Base-by-base conservation (phyloP, 768 basidiomycete genomes). In the Rhodotorula sphaerocarpa region DNA sequence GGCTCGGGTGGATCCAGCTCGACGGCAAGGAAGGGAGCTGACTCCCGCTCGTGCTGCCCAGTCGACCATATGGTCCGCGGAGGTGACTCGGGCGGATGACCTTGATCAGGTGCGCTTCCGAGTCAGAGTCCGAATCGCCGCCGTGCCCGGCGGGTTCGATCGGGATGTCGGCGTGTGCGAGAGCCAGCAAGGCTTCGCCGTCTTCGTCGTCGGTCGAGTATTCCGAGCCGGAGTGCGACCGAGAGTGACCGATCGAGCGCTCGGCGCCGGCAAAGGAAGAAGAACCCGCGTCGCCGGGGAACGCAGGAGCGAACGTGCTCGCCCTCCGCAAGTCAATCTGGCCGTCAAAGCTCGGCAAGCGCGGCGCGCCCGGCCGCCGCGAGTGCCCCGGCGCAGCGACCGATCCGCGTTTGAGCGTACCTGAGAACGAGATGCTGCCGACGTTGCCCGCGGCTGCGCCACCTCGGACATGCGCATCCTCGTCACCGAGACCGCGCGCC, bases 1-100 rank as follows among this genome's bases (percentile, higher is more conserved):
- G 44, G 84, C 82, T 44, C 77, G n/a, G 7, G 5, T 31, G 75
- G 72, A 50, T 68, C 73, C 20, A 74, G 71, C 46, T 75, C 64
- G 63, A 87, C 27, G 63, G 63, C 18, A 65, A 50, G 30, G 48
- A 51, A 5, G 63, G 63, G 15, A 66, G 48, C n/a, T 43, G 59
- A 14, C 42, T 55, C 10, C 59, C 47, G 34, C 61, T 67, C 34
- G 28, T 44, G 46, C 61, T 59, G 27, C 58, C 63, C 20, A 65
- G 54, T 4, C 34, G 20, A 20, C 63, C 63, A 44, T 65, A 65
- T 18, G 63, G 58, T 34, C 5, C 31, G 18, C 6, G 30, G 39
- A 42, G 2, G 14, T 4, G 4, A 31, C 50, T 34, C 25, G 64
- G 59, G 44, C 57, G 60, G 55, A 61, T 23, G 2, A 61, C 65